phyloP scores from a whole-genome alignment of 2,329 filamentous ascomycete species.

The Phyllachora maydis region DNA sequence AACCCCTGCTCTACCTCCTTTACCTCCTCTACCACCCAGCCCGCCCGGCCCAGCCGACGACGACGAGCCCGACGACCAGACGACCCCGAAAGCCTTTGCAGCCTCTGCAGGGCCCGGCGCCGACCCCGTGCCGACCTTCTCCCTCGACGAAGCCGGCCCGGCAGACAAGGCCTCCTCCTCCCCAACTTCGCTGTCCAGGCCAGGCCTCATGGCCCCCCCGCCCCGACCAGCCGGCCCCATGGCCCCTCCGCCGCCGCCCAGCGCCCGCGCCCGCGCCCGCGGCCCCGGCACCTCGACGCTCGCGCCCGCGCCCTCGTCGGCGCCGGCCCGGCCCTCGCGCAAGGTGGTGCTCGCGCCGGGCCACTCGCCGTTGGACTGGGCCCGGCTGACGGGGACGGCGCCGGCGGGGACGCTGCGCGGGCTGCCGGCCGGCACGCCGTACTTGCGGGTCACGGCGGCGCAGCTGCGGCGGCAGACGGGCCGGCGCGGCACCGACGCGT shows the following conservation, averaged over 20 bases:
- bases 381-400: slow-evolving; percentile 45
- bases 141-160: slow-evolving; percentile 21
- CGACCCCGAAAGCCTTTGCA: slow-evolving; percentile 27
- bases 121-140: slow-evolving; percentile 20
- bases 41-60: slow-evolving; percentile 1
- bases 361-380: slow-evolving; percentile 93
- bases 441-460: slow-evolving; percentile 61
- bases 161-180: slow-evolving; percentile 10
- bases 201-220: slow-evolving; percentile 10
- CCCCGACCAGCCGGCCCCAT: slow-evolving; percentile 8
- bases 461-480: slow-evolving; percentile 64
- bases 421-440: slow-evolving; percentile 24
- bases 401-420: slow-evolving; percentile 48
- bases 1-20: too few species aligned
- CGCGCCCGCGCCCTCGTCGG: slow-evolving; percentile 29
- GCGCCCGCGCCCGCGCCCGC: slow-evolving; percentile 10
- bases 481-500: slow-evolving; percentile 67
- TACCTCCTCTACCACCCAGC: too few species aligned
- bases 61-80: slow-evolving; percentile 14
- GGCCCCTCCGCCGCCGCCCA: slow-evolving; percentile 3
- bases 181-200: slow-evolving; percentile 2
- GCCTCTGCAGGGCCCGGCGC: slow-evolving; percentile 7
- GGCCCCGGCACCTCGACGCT: slow-evolving; percentile 16
- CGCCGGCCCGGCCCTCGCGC: slow-evolving; percentile 33
- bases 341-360: slow-evolving; percentile 75